Percentiles rank a stretch among this genome's conserved stretches.
Conservation (phyloP, 163 green algal species). For the Scenedesmus sp. region DNA sequence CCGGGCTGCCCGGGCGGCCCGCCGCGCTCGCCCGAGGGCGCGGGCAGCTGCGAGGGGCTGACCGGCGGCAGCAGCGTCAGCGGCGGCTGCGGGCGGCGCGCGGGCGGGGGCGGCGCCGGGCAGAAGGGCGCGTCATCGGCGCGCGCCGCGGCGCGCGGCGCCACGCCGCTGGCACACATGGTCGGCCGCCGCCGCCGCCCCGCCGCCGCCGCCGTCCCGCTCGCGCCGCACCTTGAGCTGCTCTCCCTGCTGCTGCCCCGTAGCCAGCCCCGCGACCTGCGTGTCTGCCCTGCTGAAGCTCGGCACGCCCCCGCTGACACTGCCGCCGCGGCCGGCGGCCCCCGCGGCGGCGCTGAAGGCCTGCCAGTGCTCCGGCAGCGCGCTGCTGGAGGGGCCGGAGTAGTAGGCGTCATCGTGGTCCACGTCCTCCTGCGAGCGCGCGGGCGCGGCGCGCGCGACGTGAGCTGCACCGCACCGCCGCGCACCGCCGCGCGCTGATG, state of each 20-base stretch:
- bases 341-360: constrained; percentile 22
- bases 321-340: not conserved
- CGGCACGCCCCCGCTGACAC: not conserved
- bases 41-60: not conserved
- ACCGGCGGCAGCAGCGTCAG: not conserved
- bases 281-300: not conserved
- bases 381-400: constrained; percentile 15
- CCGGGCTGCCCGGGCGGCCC: not conserved
- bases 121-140: too few species aligned
- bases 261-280: not conserved
- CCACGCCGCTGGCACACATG: too few species aligned
- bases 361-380: constrained; percentile 35
- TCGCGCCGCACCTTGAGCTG: too few species aligned
- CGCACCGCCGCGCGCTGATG: not conserved
- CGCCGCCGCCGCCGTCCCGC: too few species aligned
- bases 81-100: not conserved
- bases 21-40: not conserved
- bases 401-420: constrained; percentile 29
- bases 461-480: too few species aligned
- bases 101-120: too few species aligned
- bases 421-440: constrained; percentile 34
- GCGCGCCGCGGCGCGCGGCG: too few species aligned
- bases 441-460: too few species aligned
- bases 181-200: too few species aligned
- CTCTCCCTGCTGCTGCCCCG: constrained; percentile 7